These are phyloP conservation scores for Myxozyma neotropica DNA, from an alignment of 805 yeast genomes.

Conservation along the genomic window DNA sequence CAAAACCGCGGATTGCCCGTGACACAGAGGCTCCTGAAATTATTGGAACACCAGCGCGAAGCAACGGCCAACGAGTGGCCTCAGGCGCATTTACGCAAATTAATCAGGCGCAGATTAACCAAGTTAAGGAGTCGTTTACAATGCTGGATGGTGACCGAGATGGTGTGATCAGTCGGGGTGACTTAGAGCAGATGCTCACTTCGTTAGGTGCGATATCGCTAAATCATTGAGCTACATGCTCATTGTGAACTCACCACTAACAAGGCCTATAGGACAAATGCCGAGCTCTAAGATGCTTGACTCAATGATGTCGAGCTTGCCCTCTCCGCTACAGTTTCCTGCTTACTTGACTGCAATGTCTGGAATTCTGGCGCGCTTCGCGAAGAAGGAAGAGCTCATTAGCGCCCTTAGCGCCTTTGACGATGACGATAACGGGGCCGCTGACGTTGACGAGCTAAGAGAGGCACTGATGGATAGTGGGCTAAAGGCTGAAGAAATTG, in stretches of 20 bases:
- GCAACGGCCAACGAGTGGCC: conserved; percentile 6
- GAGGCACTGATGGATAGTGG: conserved; percentile 53
- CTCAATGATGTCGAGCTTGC: conserved; percentile 52
- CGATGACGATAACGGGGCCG: conserved; percentile 44
- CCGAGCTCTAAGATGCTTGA: conserved; percentile 48
- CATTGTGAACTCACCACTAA: not conserved
- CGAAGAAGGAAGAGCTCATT: conserved; percentile 53
- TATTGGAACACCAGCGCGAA: not conserved
- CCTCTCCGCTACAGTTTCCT: conserved; percentile 59
- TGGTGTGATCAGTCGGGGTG: conserved; percentile 46
- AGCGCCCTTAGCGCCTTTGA: conserved; percentile 63
- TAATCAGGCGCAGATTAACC: conserved; percentile 63
- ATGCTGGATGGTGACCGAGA: conserved; percentile 82
- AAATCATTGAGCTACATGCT: not conserved
- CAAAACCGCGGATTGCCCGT: not conserved
- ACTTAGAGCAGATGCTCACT: conserved; percentile 54
- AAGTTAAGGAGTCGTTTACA: conserved; percentile 73
- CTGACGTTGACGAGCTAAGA: conserved; percentile 54
- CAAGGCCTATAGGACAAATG: conserved; percentile 41
- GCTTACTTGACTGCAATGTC: conserved; percentile 67
- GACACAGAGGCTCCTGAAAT: not conserved
- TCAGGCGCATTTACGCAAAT: conserved; percentile 41
- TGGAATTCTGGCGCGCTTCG: conserved; percentile 53
- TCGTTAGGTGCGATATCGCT: conserved; percentile 48
- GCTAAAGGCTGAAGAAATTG: conserved; percentile 50